Percentiles rank a stretch among this genome's conserved stretches.
Evolutionary conservation across 768 basidiomycete species (phyloP).

Genomic region (Phanerochaete carnosa): DNA sequence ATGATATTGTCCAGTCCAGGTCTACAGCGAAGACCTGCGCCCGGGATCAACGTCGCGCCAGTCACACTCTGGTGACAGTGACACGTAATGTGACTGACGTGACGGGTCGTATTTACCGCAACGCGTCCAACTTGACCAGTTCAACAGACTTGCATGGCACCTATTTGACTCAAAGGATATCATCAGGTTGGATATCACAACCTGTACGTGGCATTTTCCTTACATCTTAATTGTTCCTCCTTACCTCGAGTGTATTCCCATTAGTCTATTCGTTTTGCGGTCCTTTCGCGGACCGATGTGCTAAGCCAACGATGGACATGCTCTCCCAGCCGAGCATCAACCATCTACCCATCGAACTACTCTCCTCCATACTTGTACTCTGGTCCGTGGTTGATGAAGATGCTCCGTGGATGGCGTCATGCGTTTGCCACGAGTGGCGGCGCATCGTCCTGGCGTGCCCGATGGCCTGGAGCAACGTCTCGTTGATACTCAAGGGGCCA

Average conservation of each 20-base stretch:
- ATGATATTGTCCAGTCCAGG: too few species aligned
- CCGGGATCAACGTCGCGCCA: background rate
- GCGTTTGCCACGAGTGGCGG: slow-evolving; percentile 12
- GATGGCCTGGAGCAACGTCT: slow-evolving; percentile 11
- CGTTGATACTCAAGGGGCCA: background rate
- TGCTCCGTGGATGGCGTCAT: slow-evolving; percentile 15
- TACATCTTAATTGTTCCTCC: too few species aligned
- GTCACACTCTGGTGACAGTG: background rate
- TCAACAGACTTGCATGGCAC: background rate
- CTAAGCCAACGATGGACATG: too few species aligned
- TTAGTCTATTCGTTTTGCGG: too few species aligned
- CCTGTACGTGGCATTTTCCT: too few species aligned
- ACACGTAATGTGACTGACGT: background rate
- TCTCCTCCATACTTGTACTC: slow-evolving; percentile 1
- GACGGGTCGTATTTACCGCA: background rate
- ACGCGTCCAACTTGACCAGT: too few species aligned
- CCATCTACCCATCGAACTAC: slow-evolving; percentile 9
- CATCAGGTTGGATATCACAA: too few species aligned
- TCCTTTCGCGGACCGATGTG: too few species aligned
- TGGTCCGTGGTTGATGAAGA: slow-evolving; percentile 14
- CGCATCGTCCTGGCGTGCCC: slow-evolving; percentile 5
- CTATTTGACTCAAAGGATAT: background rate
- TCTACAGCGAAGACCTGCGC: background rate
- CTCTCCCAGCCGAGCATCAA: background rate
- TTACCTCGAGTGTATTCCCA: too few species aligned